phyloP scores from a whole-genome alignment of 805 yeast species.

The Teunomyces lycoperdinae region DNA sequence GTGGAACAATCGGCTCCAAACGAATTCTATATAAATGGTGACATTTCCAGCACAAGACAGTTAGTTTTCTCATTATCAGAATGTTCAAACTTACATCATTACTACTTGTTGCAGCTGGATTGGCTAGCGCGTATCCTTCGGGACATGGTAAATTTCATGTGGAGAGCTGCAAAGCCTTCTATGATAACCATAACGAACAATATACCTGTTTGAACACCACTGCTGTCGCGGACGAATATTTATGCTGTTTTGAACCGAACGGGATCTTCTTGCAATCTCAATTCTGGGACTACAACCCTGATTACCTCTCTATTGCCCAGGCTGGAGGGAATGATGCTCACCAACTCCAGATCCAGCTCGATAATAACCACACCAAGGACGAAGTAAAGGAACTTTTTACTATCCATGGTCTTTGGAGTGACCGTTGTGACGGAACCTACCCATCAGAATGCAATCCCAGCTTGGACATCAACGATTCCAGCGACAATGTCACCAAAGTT shows the following conservation, averaged over 20 bases:
- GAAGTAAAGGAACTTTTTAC: conserved; percentile 32
- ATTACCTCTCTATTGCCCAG: conserved; percentile 9
- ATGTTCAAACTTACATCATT: conserved; percentile 1
- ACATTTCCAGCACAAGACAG: not conserved
- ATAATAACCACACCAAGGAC: conserved; percentile 1
- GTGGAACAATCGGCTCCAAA: not conserved
- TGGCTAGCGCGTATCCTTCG: conserved; percentile 3
- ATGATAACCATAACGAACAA: conserved; percentile 10
- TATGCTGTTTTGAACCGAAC: conserved; percentile 41
- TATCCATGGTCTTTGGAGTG: conserved; percentile 46
- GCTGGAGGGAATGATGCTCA: conserved; percentile 6
- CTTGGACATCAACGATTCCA: conserved; percentile 26
- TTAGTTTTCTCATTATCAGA: not conserved
- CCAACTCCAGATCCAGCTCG: conserved; percentile 1
- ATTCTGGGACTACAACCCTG: conserved; percentile 38
- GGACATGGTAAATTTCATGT: conserved; percentile 10
- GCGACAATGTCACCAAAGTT: conserved; percentile 24
- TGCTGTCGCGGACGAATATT: conserved; percentile 41
- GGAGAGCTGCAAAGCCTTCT: conserved; percentile 14
- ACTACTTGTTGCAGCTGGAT: conserved; percentile 3
- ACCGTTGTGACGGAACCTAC: conserved; percentile 40
- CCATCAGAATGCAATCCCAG: conserved; percentile 34
- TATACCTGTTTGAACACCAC: conserved; percentile 21
- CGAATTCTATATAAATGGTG: not conserved
- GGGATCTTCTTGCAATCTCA: conserved; percentile 42